Evolutionary conservation across 2,329 filamentous ascomycete genomes (phyloP), one percentile per base, ranked within the genome.

Genomic region (Xylaria sp.): DNA sequence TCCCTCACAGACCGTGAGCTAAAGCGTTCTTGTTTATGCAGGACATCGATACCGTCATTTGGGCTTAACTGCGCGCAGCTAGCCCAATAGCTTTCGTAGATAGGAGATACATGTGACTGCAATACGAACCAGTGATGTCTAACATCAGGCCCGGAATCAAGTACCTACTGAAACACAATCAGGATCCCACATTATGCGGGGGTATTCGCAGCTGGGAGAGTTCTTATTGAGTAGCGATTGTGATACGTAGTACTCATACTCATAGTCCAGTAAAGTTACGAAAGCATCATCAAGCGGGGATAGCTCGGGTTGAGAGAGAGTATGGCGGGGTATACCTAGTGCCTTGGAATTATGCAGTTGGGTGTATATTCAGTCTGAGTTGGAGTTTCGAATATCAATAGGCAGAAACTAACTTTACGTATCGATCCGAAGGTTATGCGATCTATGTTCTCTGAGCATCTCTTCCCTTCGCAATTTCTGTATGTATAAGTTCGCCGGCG

Each of bases 301-400:
- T 66, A 40, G 51, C 7, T 26, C 51, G 46, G 40, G 10, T 61
- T 56, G 13, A 46, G 54, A 53, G 31, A 53, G 42, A 40, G 28
- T 26, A 46, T 65, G 40, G 40, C 40, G 17, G 40, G 5, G 15
- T 42, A 42, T 15, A 6, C n/a, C 9, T 46, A 23, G n/a, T 46
- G 44, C n/a, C 44, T 46, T n/a, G 4, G 9, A 11, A n/a, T 6
- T 46, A n/a, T 46, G 44, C 13, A 40, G 13, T 40, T 40, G 4
- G 13, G 38, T 40, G 38, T 15, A 17, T 6, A 4, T 40, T 40
- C 38, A 33, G 33, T 33, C 9, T 6, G 33, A 33, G 33, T 33
- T 33, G 33, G 33, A 33, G 9, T 33, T 33, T 33, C 9, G 33
- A 33, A 33, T 33, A 10, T 33, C 33, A 33, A 33, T 10, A 33